A percentile compares a stretch with the other conserved stretches of the same genome.
These are phyloP conservation scores for Clarireedia hainanense DNA, from an alignment of 2,329 filamentous ascomycete genomes.

Conservation along the genomic window DNA sequence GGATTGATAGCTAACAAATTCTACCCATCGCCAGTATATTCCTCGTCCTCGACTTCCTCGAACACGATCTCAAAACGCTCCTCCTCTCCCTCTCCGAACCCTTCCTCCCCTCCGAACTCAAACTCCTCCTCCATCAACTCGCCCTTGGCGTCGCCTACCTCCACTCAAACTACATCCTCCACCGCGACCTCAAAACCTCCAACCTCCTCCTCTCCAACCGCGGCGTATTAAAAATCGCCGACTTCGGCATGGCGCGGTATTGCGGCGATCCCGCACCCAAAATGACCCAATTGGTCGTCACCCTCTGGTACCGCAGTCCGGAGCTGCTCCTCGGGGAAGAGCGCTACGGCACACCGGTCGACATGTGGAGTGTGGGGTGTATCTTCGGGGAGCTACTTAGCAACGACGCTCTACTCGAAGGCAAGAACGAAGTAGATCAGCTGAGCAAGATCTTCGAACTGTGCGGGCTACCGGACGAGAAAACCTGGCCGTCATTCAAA, in stretches of 20 bases:
- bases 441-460: constrained; percentile 82
- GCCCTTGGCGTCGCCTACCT: constrained; percentile 74
- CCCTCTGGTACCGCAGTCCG: constrained; percentile 90
- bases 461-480: constrained; percentile 76
- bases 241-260: constrained; percentile 96
- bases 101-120: constrained; percentile 86
- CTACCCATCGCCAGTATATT: constrained; percentile 55
- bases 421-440: constrained; percentile 88
- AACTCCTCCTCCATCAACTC: constrained; percentile 81
- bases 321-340: constrained; percentile 79
- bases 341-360: constrained; percentile 68
- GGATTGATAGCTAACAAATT: constrained; percentile 17
- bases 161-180: constrained; percentile 83
- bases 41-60: constrained; percentile 93
- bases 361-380: constrained; percentile 95
- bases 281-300: constrained; percentile 89
- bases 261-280: constrained; percentile 69
- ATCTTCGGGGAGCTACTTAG: constrained; percentile 88
- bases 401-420: constrained; percentile 75
- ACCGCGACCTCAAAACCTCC: constrained; percentile 87
- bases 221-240: constrained; percentile 88
- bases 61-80: constrained; percentile 91
- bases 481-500: constrained; percentile 79
- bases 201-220: constrained; percentile 94
- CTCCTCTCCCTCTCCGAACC: constrained; percentile 92